Conservation (phyloP, 164 flowering plant species). For the Piper betle region DNA sequence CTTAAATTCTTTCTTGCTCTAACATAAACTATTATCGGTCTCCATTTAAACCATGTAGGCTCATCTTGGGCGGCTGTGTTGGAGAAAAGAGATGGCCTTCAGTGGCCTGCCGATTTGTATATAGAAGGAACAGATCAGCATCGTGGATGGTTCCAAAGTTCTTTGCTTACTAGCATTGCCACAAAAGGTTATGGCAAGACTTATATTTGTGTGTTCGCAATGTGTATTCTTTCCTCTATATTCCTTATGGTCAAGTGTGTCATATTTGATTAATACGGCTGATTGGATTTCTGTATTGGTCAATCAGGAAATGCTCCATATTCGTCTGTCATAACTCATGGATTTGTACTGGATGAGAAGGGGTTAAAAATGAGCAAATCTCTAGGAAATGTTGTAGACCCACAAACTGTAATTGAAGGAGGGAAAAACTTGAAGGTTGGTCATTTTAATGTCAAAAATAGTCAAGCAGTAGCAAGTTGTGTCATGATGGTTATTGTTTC, state of each 20-base stretch:
- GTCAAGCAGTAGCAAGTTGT: neutral
- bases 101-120: conserved; percentile 86
- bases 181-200: conserved; percentile 34
- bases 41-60: conserved; percentile 22
- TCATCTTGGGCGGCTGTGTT: conserved; percentile 99
- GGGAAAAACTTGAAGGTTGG: conserved; percentile 66
- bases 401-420: conserved; percentile 73
- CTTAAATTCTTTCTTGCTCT: neutral
- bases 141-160: conserved; percentile 99
- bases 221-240: too few species aligned
- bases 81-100: conserved; percentile 49
- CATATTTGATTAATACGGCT: neutral
- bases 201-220: too few species aligned
- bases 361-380: conserved; percentile 99
- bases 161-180: conserved; percentile 81
- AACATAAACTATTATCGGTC: neutral
- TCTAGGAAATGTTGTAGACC: conserved; percentile 95
- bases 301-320: conserved; percentile 84
- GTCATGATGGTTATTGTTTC: conserved; percentile 2
- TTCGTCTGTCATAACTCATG: conserved; percentile 78
- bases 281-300: neutral
- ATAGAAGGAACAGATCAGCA: conserved; percentile 99
- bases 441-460: conserved; percentile 1
- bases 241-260: too few species aligned
- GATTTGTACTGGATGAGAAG: conserved; percentile 94